Percentiles rank a stretch among this genome's conserved stretches.
Conservation (phyloP, 2,329 filamentous ascomycete species). For the Colletotrichum lentis region DNA sequence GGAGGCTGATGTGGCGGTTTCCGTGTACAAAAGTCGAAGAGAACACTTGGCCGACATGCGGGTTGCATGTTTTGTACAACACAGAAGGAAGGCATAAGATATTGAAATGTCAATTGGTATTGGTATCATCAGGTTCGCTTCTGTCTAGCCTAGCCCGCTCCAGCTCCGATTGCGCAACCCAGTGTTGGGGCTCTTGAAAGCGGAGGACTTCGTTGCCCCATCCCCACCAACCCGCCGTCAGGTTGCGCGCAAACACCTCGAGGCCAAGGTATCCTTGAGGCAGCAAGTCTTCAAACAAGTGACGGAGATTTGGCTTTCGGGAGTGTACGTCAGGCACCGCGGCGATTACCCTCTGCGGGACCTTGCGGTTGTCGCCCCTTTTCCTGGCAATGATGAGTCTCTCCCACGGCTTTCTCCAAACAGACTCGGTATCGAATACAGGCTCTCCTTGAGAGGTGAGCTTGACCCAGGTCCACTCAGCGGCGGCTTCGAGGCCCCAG, state of each 20-base stretch:
- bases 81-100: slow-evolving; percentile 40
- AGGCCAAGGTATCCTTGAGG: slow-evolving; percentile 63
- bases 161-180: slow-evolving; percentile 44
- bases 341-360: slow-evolving; percentile 65
- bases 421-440: slow-evolving; percentile 65
- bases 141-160: not conserved
- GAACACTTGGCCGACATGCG: slow-evolving; percentile 23
- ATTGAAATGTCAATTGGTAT: slow-evolving; percentile 33
- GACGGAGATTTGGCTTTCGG: slow-evolving; percentile 76
- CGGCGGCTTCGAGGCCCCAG: slow-evolving; percentile 71
- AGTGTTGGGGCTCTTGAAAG: slow-evolving; percentile 69
- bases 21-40: slow-evolving; percentile 30
- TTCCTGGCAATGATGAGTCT: slow-evolving; percentile 69
- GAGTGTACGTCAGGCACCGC: slow-evolving; percentile 81
- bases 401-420: slow-evolving; percentile 81
- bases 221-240: slow-evolving; percentile 79
- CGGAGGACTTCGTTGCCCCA: slow-evolving; percentile 79
- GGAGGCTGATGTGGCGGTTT: not conserved
- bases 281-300: slow-evolving; percentile 65
- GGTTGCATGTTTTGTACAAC: slow-evolving; percentile 37
- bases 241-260: slow-evolving; percentile 80
- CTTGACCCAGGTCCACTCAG: slow-evolving; percentile 85
- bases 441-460: slow-evolving; percentile 71
- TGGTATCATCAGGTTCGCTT: slow-evolving; percentile 15
- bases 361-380: slow-evolving; percentile 44